Conservation (phyloP, 441 rosid genomes). For the Mallotus repandus region DNA sequence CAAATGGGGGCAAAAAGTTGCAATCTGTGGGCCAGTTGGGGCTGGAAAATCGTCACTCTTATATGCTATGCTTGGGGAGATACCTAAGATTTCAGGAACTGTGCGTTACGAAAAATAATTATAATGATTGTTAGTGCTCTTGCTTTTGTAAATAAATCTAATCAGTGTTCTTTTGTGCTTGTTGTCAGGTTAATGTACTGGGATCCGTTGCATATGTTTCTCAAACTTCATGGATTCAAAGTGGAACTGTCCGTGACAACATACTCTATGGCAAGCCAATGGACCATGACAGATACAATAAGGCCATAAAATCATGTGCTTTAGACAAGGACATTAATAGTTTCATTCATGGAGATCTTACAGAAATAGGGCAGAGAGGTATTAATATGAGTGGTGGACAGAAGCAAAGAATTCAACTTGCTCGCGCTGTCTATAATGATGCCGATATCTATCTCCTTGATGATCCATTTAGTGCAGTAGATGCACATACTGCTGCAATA, state of each 20-base stretch:
- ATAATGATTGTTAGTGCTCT: too few relatives aligned
- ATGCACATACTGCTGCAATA: conserved; percentile 78
- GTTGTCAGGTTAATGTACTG: conserved; percentile 48
- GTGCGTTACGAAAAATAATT: too few relatives aligned
- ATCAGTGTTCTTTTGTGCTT: conserved; percentile 11
- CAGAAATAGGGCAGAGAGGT: conserved; percentile 94
- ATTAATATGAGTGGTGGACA: conserved; percentile 96
- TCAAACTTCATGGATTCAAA: conserved; percentile 94
- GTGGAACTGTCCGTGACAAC: conserved; percentile 82
- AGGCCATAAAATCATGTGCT: conserved; percentile 65
- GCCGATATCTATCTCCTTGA: conserved; percentile 87
- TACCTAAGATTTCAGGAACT: conserved; percentile 48
- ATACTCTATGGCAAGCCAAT: conserved; percentile 75
- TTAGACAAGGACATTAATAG: conserved; percentile 69
- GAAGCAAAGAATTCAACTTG: conserved; percentile 90
- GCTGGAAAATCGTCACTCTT: conserved; percentile 85
- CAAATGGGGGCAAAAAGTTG: conserved; percentile 59
- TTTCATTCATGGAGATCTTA: conserved; percentile 73
- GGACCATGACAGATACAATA: conserved; percentile 56
- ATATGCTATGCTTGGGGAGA: conserved; percentile 75
- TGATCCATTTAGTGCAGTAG: conserved; percentile 85
- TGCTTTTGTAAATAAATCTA: not conserved
- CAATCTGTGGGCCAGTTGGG: conserved; percentile 86
- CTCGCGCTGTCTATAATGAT: conserved; percentile 77
- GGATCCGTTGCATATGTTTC: conserved; percentile 83